Evolutionary conservation across 495 filamentous ascomycete genomes (phyloP).

Genomic region (Sporormia fimetaria): DNA sequence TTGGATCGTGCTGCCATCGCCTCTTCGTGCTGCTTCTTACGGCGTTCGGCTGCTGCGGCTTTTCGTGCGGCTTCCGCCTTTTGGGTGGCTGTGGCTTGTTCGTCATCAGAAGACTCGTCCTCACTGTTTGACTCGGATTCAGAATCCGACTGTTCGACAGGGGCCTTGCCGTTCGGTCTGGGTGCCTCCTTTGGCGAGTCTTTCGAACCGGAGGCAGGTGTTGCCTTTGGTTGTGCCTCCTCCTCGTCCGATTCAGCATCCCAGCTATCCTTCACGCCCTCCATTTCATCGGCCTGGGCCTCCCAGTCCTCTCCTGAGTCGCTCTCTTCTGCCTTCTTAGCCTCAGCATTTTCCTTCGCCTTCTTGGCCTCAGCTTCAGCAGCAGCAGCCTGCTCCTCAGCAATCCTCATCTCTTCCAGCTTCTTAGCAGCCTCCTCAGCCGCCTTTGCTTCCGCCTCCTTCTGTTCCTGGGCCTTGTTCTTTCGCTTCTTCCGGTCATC

Average conservation of each 20-base stretch:
- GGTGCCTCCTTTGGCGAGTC: slow-evolving; percentile 7
- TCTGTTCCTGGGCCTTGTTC: slow-evolving; percentile 36
- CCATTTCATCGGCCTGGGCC: slow-evolving; percentile 61
- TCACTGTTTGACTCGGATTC: slow-evolving; percentile 46
- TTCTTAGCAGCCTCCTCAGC: slow-evolving; percentile 48
- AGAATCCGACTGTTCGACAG: slow-evolving; percentile 30
- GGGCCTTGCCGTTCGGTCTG: slow-evolving; percentile 4
- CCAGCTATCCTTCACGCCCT: slow-evolving; percentile 88
- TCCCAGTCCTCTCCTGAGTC: slow-evolving; percentile 79
- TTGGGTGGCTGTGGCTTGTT: slow-evolving; percentile 55
- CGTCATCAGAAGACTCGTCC: slow-evolving; percentile 48
- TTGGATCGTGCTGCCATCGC: slow-evolving; percentile 84
- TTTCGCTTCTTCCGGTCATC: slow-evolving; percentile 68
- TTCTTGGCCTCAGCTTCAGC: slow-evolving; percentile 39
- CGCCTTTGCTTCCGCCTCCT: slow-evolving; percentile 37
- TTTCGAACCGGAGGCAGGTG: slow-evolving; percentile 22
- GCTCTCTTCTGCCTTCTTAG: slow-evolving; percentile 45
- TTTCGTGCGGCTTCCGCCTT: slow-evolving; percentile 63
- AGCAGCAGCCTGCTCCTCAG: slow-evolving; percentile 34
- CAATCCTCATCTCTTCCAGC: slow-evolving; percentile 33
- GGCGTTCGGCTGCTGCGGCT: slow-evolving; percentile 79
- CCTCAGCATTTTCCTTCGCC: slow-evolving; percentile 47
- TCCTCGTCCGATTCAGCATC: slow-evolving; percentile 80
- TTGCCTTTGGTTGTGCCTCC: slow-evolving; percentile 36
- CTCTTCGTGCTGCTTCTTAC: slow-evolving; percentile 80